phyloP scores from a whole-genome alignment of 352 stramenopile species.

The Globisporangium radiosum region DNA sequence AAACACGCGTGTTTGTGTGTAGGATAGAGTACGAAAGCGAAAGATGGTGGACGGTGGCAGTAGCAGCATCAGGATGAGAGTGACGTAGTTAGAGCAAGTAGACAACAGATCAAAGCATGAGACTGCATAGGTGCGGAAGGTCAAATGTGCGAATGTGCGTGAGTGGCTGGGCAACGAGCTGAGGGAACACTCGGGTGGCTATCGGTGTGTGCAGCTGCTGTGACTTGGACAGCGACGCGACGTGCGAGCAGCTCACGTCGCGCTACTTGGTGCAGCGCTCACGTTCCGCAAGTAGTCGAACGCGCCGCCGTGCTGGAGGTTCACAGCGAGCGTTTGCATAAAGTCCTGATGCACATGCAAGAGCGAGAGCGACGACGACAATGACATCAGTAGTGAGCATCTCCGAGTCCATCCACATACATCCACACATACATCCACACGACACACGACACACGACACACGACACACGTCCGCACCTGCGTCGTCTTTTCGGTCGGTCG shows the following conservation, averaged over 20 bases:
- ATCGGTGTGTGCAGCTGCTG: neutral
- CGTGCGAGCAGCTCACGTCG: neutral
- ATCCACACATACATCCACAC: neutral
- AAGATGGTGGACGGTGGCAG: neutral
- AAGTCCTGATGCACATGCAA: slow-evolving; percentile 45
- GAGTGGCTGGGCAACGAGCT: neutral
- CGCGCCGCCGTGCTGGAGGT: slow-evolving; percentile 65
- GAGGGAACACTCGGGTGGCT: neutral
- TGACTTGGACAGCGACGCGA: neutral
- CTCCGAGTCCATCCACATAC: neutral
- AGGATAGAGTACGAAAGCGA: neutral
- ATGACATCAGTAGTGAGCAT: neutral
- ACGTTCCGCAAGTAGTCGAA: slow-evolving; percentile 31
- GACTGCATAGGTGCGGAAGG: too few relatives aligned
- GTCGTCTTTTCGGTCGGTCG: slow-evolving; percentile 61
- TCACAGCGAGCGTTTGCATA: slow-evolving; percentile 72
- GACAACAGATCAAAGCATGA: neutral
- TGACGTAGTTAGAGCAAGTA: neutral
- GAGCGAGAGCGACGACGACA: neutral
- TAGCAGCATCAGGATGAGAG: neutral
- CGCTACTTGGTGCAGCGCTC: slow-evolving; percentile 9
- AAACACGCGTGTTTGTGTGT: too few relatives aligned
- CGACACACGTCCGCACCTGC: slow-evolving; percentile 30
- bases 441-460: too few relatives aligned
- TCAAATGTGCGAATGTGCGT: too few relatives aligned